These are phyloP conservation scores for Ceriops zippeliana DNA, from an alignment of 345 rosid genomes.

Conservation along the genomic window DNA sequence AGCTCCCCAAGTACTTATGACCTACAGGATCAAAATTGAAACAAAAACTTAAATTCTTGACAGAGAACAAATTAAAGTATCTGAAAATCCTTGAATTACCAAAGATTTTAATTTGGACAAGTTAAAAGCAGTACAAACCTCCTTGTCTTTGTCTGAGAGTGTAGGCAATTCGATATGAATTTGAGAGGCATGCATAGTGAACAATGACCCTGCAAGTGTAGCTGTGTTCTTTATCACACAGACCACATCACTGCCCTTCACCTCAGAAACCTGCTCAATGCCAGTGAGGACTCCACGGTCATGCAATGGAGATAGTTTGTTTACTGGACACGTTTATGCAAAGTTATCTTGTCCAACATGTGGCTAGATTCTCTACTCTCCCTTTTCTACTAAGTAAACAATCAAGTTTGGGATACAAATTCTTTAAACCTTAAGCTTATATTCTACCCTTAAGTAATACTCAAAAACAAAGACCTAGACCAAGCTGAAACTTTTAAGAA, in stretches of 20 bases:
- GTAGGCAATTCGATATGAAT: conserved; percentile 83
- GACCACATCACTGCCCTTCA: conserved; percentile 75
- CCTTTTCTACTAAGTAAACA: neutral
- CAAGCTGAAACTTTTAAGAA: too few species aligned
- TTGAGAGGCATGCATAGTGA: conserved; percentile 88
- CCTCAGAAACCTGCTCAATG: conserved; percentile 65
- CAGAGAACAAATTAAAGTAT: neutral
- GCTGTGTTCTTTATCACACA: conserved; percentile 84
- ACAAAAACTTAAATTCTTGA: neutral
- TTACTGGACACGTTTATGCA: neutral
- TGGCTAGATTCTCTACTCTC: neutral
- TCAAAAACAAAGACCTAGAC: too few species aligned
- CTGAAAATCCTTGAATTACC: neutral
- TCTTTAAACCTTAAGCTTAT: neutral
- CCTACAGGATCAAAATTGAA: conserved; percentile 37
- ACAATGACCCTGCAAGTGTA: conserved; percentile 81
- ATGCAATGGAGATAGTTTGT: neutral
- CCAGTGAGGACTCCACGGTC: conserved; percentile 16
- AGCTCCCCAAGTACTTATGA: conserved; percentile 90
- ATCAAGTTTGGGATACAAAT: neutral
- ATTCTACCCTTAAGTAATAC: too few species aligned
- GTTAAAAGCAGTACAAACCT: conserved; percentile 40
- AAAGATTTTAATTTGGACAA: neutral
- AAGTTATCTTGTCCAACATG: neutral
- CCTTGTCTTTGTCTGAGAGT: conserved; percentile 82